A percentile compares a stretch with the other conserved stretches of the same genome.
phyloP scores from a whole-genome alignment of 805 yeast genomes.

The Kodamaea laetipori region DNA sequence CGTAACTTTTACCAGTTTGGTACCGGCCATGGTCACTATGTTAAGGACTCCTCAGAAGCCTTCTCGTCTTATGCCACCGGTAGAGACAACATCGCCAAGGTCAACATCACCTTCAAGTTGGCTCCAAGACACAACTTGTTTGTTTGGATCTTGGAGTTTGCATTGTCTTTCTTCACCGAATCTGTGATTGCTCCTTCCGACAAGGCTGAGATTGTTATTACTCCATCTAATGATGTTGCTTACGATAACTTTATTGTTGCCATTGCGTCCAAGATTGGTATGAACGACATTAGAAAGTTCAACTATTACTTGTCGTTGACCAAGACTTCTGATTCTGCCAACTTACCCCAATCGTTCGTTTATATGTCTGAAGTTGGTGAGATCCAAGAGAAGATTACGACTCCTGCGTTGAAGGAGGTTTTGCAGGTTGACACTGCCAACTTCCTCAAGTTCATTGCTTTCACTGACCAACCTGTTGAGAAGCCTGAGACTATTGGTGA shows the following conservation, averaged over 20 bases:
- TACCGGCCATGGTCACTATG: constrained; percentile 43
- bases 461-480: constrained; percentile 81
- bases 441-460: constrained; percentile 65
- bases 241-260: constrained; percentile 79
- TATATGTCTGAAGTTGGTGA: constrained; percentile 90
- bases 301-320: constrained; percentile 85
- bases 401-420: constrained; percentile 42
- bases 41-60: constrained; percentile 64
- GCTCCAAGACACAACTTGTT: constrained; percentile 80
- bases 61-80: constrained; percentile 85
- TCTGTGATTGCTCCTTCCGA: constrained; percentile 59
- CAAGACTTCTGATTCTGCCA: constrained; percentile 70
- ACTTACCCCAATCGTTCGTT: constrained; percentile 73
- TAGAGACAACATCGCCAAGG: constrained; percentile 69
- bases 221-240: constrained; percentile 49
- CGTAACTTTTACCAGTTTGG: constrained; percentile 83
- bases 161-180: constrained; percentile 58
- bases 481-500: constrained; percentile 66
- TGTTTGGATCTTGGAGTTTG: constrained; percentile 62
- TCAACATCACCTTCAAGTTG: constrained; percentile 63
- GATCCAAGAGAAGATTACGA: constrained; percentile 64
- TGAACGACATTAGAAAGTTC: constrained; percentile 73
- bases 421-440: constrained; percentile 48
- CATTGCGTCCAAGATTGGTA: constrained; percentile 78
- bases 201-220: constrained; percentile 61